Percentiles rank a stretch among this genome's conserved stretches.
Conservation (phyloP, 257 asterid genomes). For the Euphrasia confusa region DNA sequence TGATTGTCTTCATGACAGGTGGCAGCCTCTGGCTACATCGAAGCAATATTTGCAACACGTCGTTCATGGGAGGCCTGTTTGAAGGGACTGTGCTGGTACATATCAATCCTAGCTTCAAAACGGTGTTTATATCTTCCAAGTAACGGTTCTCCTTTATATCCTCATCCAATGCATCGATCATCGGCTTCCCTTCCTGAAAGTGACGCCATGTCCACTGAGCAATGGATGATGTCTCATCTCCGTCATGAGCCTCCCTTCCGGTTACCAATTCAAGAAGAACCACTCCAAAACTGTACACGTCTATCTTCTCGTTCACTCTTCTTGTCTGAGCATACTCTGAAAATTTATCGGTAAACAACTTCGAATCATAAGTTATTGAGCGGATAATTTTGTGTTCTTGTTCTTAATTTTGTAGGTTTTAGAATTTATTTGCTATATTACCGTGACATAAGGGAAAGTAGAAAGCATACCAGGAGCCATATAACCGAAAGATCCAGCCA, state of each 20-base stretch:
- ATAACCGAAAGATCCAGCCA: constrained; percentile 58
- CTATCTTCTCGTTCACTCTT: constrained; percentile 80
- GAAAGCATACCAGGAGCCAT: constrained; percentile 52
- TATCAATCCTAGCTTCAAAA: constrained; percentile 68
- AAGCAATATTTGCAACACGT: constrained; percentile 56
- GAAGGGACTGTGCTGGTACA: constrained; percentile 62
- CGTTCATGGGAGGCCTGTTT: constrained; percentile 74
- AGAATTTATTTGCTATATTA: too few species aligned
- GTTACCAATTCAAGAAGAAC: constrained; percentile 75
- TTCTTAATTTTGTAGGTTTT: too few species aligned
- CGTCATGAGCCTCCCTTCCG: constrained; percentile 71
- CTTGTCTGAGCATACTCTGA: constrained; percentile 76
- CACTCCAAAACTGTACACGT: constrained; percentile 86
- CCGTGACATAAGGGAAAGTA: not conserved
- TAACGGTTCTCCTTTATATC: constrained; percentile 54
- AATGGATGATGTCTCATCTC: constrained; percentile 66
- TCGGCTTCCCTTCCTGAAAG: constrained; percentile 43
- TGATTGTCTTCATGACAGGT: constrained; percentile 26
- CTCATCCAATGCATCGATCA: constrained; percentile 47
- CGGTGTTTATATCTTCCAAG: constrained; percentile 52
- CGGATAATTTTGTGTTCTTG: too few species aligned
- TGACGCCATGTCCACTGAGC: constrained; percentile 81
- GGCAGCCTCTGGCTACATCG: constrained; percentile 33
- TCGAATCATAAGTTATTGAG: not conserved
- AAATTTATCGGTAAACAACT: not conserved